A percentile compares a stretch with the other conserved stretches of the same genome.
Evolutionary conservation across 805 yeast species (phyloP).

Genomic region (Schwanniomyces yamadae): DNA sequence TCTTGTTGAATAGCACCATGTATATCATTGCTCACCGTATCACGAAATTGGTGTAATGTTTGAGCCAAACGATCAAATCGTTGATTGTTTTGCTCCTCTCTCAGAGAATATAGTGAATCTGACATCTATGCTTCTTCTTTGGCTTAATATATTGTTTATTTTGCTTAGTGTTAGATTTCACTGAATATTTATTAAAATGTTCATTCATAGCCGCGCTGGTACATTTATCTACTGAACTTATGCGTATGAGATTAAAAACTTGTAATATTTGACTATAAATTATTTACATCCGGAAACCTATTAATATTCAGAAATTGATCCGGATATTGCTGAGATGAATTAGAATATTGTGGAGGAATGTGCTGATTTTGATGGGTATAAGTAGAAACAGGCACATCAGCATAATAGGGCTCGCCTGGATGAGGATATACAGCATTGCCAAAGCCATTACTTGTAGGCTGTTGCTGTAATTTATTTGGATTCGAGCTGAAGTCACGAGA

Average conservation of each 20-base stretch:
- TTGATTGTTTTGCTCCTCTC: constrained; percentile 44
- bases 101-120: constrained; percentile 34
- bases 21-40: constrained; percentile 41
- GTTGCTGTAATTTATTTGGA: constrained; percentile 17
- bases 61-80: constrained; percentile 43
- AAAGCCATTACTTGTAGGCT: constrained; percentile 42
- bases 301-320: constrained; percentile 27
- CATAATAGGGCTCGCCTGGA: neutral
- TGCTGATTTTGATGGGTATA: constrained; percentile 3
- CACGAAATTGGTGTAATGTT: constrained; percentile 42
- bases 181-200: too few relatives aligned
- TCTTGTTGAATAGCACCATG: constrained; percentile 42
- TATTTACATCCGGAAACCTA: constrained; percentile 26
- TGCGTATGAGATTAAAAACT: too few relatives aligned
- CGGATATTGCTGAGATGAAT: neutral
- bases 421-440: constrained; percentile 26
- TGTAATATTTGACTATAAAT: constrained; percentile 13
- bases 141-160: too few relatives aligned
- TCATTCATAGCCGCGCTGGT: too few relatives aligned
- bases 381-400: constrained; percentile 2
- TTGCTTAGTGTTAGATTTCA: too few relatives aligned
- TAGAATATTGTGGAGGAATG: neutral
- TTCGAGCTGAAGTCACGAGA: neutral
- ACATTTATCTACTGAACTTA: too few relatives aligned
- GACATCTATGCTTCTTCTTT: constrained; percentile 20